Base-by-base conservation (phyloP, 441 rosid genomes). In the Adansonia gregorii region DNA sequence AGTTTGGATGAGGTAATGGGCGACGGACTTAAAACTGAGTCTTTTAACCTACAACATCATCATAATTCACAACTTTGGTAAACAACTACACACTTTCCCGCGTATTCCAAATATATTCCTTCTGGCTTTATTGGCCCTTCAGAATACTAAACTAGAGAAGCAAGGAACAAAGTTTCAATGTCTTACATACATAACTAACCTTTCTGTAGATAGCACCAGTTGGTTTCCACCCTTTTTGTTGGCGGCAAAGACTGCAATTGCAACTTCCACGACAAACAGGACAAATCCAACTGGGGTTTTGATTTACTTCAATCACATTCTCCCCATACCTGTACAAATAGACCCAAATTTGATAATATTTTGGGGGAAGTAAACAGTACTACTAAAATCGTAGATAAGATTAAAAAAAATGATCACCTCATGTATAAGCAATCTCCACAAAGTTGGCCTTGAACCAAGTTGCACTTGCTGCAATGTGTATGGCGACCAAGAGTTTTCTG, bases 251-350 rank as follows among this genome's bases (percentile, higher is more conserved):
- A 56, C 83, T 73, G 81, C 83, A 81, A 27, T 74, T 81, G 72
- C 81, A 81, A 51, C 77, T 77, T 19, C 76, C 81, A 3, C 81
- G 83, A 69, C 83, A 78, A 70, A 49, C 72, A 35, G 78, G 83
- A 51, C 83, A 81, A 52, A 81, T 61, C 81, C 83, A 77, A 0
- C 51, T 31, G 41, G 81, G 78, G 52, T 77, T 81, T 70, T 78
- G 74, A 11, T 60, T 55, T 6, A 39, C 78, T 77, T 81, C 83
- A 54, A 60, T 24, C 49, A 81, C 81, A 74, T 70, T 45, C 73
- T 81, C 79, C 12, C 84, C 84, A 46, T 78, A 78, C 76, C 84
- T 78, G 75, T 11, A 65, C 61, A 76, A 35, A 78, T 8, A 20
- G 55, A 8, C 55, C 4, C n/a, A 31, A 31, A 31, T 7, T 31